Percentiles rank a stretch among this genome's conserved stretches.
Conservation (phyloP, 805 yeast genomes). For the Lipomyces orientalis region DNA sequence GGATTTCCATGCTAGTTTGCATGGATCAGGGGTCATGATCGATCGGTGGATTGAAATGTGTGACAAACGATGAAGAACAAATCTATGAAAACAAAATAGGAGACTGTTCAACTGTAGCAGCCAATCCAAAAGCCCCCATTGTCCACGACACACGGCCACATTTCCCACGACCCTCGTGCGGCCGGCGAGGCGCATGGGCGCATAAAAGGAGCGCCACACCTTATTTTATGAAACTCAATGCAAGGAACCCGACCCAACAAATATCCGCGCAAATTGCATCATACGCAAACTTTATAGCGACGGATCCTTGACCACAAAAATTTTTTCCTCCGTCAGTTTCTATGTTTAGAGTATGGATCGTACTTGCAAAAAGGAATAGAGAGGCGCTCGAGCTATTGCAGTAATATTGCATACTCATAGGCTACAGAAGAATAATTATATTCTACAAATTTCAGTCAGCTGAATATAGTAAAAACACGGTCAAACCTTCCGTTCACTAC, state of each 20-base stretch:
- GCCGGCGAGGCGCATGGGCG: not conserved
- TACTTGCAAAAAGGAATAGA: not conserved
- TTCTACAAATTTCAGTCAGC: too few species aligned
- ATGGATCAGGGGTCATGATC: not conserved
- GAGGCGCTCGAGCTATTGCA: not conserved
- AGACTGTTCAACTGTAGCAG: not conserved
- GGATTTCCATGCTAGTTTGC: not conserved
- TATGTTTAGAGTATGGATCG: not conserved
- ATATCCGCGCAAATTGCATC: not conserved
- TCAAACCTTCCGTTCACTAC: not conserved
- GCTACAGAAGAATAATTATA: too few species aligned
- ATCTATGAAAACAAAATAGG: not conserved
- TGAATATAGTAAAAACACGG: not conserved
- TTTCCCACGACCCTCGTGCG: not conserved
- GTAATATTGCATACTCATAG: not conserved
- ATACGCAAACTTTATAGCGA: not conserved
- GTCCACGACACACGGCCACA: not conserved
- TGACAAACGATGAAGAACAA: too few species aligned
- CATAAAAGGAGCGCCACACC: conserved; percentile 25
- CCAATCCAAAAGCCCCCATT: not conserved
- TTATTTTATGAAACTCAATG: conserved; percentile 5
- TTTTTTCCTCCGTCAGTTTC: not conserved
- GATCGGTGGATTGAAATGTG: not conserved
- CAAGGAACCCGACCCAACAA: not conserved
- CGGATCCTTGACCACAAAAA: not conserved